Evolutionary conservation across 345 rosid genomes (phyloP).

Genomic region (Citrus maxima): DNA sequence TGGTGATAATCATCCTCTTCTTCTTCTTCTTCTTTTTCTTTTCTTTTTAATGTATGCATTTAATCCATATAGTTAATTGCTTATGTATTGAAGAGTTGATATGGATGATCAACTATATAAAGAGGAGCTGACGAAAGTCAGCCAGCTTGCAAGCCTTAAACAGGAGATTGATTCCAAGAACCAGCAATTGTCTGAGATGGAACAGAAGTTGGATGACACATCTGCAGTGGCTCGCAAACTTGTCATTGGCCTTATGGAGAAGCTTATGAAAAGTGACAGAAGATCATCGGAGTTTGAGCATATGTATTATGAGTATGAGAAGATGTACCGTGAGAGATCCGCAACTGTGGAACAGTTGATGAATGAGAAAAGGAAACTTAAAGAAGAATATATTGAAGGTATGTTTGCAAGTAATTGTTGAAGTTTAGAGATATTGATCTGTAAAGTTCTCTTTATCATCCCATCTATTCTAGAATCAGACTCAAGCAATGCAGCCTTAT

Average conservation of each 20-base stretch:
- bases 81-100: neutral
- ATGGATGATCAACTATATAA: neutral
- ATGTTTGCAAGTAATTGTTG: neutral
- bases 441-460: neutral
- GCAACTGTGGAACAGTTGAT: neutral
- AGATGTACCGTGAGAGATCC: neutral
- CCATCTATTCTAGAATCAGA: neutral
- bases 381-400: constrained; percentile 5
- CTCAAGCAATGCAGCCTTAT: neutral
- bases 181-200: constrained; percentile 6
- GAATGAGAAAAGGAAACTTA: constrained; percentile 5
- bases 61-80: neutral
- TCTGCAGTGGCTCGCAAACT: neutral
- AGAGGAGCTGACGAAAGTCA: constrained; percentile 12
- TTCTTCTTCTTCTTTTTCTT: neutral
- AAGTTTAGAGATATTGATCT: neutral
- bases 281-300: neutral
- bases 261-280: neutral
- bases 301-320: neutral
- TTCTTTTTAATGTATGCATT: neutral
- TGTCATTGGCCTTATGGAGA: neutral
- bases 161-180: constrained; percentile 19
- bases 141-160: constrained; percentile 4
- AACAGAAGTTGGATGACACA: neutral
- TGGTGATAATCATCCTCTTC: neutral